Conservation (phyloP, 805 yeast species). For the Metschnikowia drakensbergensis region DNA sequence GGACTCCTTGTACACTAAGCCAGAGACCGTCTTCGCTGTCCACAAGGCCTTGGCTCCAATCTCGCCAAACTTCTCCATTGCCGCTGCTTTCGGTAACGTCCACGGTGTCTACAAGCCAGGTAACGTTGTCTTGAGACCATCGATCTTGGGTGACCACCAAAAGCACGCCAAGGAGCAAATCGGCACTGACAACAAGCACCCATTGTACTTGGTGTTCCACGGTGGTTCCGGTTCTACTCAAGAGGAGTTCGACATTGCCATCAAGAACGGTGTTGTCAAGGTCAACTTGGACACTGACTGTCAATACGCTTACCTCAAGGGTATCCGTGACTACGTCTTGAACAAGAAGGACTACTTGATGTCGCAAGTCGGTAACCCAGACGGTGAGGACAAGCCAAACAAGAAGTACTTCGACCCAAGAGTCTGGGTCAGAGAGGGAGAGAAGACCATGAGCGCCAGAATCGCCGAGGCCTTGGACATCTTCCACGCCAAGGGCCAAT, state of each 20-base stretch:
- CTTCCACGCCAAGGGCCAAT: conserved; percentile 75
- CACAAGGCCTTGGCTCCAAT: conserved; percentile 86
- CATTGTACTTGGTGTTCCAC: conserved; percentile 98
- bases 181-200: conserved; percentile 52
- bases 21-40: conserved; percentile 91
- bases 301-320: conserved; percentile 94
- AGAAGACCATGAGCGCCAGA: conserved; percentile 93
- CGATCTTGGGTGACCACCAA: conserved; percentile 94
- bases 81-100: conserved; percentile 99
- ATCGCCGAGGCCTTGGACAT: conserved; percentile 75
- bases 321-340: conserved; percentile 96
- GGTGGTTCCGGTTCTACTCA: conserved; percentile 99
- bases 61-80: conserved; percentile 97
- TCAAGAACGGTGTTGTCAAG: conserved; percentile 93
- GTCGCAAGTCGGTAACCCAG: conserved; percentile 97
- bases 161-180: conserved; percentile 70
- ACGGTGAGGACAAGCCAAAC: conserved; percentile 98
- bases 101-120: conserved; percentile 99
- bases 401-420: conserved; percentile 99
- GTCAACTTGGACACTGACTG: conserved; percentile 99
- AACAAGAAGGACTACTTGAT: conserved; percentile 91
- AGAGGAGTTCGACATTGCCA: conserved; percentile 87
- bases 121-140: conserved; percentile 90
- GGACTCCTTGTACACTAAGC: conserved; percentile 85
- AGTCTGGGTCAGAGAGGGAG: conserved; percentile 99